Evolutionary conservation across 129 eudicot genomes (phyloP), one percentile per base, ranked within the genome.

Genomic region (Flaveria robusta): DNA sequence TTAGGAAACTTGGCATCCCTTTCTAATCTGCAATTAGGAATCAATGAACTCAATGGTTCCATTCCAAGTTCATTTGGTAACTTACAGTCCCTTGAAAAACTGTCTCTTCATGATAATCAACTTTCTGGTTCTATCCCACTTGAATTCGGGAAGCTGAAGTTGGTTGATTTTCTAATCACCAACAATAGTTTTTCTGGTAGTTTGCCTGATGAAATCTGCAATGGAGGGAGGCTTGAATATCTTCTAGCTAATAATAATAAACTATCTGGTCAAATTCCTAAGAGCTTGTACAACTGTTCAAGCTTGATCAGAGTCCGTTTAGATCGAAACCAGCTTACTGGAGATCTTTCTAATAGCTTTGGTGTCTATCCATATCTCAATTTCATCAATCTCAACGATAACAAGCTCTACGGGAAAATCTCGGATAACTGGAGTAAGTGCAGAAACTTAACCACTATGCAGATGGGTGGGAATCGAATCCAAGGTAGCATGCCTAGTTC

Each of bases 191-290:
- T 87, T 1, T 78, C 77, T 0, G 89, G 89, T 3, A 11, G 55
- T 15, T 58, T 88, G 50, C 92, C 92, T 0, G 73, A 74, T 27
- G 45, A 70, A 2, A 70, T 83, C 9, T 88, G 85, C 63, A 68
- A 22, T 1, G 83, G 82, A 9, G 76, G 84, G 26, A 70, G 34
- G 20, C 87, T 82, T 47, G 7, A 29, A 29, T 66, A 20, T 42
- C 49, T 87, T 0, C 51, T 26, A 2, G 83, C 52, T 6, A 2
- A 15, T 27, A 19, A 72, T 63, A 87, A 85, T 73, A 12, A 14
- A 23, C 66, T 87, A 7, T 42, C 73, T 0, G 86, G 90, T 2
- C 68, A 20, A 45, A 39, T 85, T 16, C 88, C 87, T 0, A 24
- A 16, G 37, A 65, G 83, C 74, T 59, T 88, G 23, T 72, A 52